Base-by-base conservation (phyloP, 139 green algal species). In the Micractinium conductrix region DNA sequence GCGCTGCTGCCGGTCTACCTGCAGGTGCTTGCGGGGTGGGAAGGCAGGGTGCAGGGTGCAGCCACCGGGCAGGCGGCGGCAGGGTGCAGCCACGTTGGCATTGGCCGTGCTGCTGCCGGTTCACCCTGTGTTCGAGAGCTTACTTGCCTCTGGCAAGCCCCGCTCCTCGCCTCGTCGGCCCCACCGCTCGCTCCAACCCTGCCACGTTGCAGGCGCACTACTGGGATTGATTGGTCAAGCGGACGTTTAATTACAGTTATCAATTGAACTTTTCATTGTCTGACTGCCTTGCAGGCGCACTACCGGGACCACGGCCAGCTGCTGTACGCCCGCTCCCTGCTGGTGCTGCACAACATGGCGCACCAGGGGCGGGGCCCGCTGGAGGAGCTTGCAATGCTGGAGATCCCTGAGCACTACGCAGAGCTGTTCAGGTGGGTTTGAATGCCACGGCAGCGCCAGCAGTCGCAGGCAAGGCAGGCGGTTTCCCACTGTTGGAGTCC, bases 291-390 rank as follows among this genome's bases (percentile, higher is more conserved):
- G 35, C 92, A 97, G 93, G 97, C 93, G 4, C 96, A 99, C 88
- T 99, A 99, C 91, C 92, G 96, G 30, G 97, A 99, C 83, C 89
- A 97, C 78, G 95, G 93, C 65, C 90, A 99, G 88, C 94, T 98
- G 89, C 91, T 91, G 83, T 99, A 93, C 74, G 91, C 96, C 2
- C 94, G 97, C 58, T 93, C 89, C 43, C 60, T 96, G 62, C 91
- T 97, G 80, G 93, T 98, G 24, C 74, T 98, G 65, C 96, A 98
- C 92, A 98, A 99, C 91, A 96, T 98, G 82, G 95, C 96, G 28
- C 94, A 97, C 90, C 95, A 98, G 92, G 96, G 96, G 53, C 91
- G 97, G 2, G 96, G 92, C 4, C 96, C 96, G 1, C 91, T 98
- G 86, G 91, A 88, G 0, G 96, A 99, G 85, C 90, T 95, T 17